A percentile compares a stretch with the other conserved stretches of the same genome.
Evolutionary conservation across 192 early-diverging fungal genomes (phyloP).

Genomic region (Mortierella claussenii): DNA sequence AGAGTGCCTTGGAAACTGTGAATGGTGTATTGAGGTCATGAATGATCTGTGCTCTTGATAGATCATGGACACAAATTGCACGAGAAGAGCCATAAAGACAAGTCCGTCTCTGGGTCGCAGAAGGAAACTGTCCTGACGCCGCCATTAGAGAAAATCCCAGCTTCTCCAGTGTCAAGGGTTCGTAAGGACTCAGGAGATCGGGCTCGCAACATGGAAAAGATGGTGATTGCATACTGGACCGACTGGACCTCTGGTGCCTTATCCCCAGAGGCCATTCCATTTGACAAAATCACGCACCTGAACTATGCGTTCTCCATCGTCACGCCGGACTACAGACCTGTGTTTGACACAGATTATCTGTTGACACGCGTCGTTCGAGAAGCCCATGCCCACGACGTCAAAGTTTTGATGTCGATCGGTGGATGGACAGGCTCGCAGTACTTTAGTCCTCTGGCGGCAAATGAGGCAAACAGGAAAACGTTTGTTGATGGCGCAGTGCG

Average conservation of each 20-base stretch:
- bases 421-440: constrained; percentile 75
- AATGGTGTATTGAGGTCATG: too few species aligned
- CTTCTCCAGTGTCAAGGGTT: too few species aligned
- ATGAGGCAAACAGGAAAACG: constrained; percentile 45
- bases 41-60: too few species aligned
- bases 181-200: too few species aligned
- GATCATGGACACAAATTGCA: too few species aligned
- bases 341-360: constrained; percentile 33
- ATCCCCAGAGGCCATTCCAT: constrained; percentile 42
- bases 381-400: constrained; percentile 58
- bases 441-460: constrained; percentile 64
- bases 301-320: constrained; percentile 62
- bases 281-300: constrained; percentile 72
- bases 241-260: constrained; percentile 35
- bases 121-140: too few species aligned
- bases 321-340: constrained; percentile 21
- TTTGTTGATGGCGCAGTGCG: constrained; percentile 63
- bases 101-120: too few species aligned
- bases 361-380: constrained; percentile 49
- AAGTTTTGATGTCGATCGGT: constrained; percentile 72
- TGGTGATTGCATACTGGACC: constrained; percentile 49
- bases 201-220: constrained; percentile 18
- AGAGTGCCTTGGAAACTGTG: too few species aligned
- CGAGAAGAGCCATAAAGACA: too few species aligned
- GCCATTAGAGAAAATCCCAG: too few species aligned